Base-by-base conservation (phyloP, 2,329 filamentous ascomycete species). In the Ophiocordyceps australis region DNA sequence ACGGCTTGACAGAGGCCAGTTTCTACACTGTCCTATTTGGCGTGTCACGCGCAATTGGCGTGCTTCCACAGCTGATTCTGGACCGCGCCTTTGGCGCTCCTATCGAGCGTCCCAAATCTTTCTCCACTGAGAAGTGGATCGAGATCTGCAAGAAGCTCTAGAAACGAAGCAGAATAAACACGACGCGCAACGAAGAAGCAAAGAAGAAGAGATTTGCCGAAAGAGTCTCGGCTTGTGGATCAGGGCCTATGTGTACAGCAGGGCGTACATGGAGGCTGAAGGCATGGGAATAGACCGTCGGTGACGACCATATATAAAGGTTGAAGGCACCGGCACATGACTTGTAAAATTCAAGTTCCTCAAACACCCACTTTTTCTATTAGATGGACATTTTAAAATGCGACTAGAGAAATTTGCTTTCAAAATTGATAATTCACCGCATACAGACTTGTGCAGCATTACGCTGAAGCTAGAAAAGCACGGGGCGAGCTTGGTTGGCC, bases 21-120 rank as follows among this genome's bases (percentile, higher is more conserved):
- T 98, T 91, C 77, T 98, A 98, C 80, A 98, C 89, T 36, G 89
- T 98, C 35, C 79, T 98, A 51, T 98, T 98, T 59, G 89, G 89
- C 73, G 89, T 98, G 23, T 93, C 85, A 42, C 81, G 89, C 54
- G 89, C 89, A 42, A 81, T 98, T 46, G 89, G 89, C 74, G 89
- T 98, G 41, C 78, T 98, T 48, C 89, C 89, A 46, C 89, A 98
- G 72, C 73, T 98, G 54, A 98, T 98, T 70, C 94, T 98, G 50
- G 89, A 98, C 73, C 86, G 89, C 53, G 89, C 86, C 42, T 70
- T 94, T 40, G 89, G 89, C 52, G 80, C 83, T 42, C 89, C 89
- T 42, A 98, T 98, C 47, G 89, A 98, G 76, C 71, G 89, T 40
- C 89, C 89, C 59, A 98, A 98, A 79, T 86, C 77, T 35, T 98